Conservation (phyloP, 2,329 filamentous ascomycete species). For the Diaporthe sp. region DNA sequence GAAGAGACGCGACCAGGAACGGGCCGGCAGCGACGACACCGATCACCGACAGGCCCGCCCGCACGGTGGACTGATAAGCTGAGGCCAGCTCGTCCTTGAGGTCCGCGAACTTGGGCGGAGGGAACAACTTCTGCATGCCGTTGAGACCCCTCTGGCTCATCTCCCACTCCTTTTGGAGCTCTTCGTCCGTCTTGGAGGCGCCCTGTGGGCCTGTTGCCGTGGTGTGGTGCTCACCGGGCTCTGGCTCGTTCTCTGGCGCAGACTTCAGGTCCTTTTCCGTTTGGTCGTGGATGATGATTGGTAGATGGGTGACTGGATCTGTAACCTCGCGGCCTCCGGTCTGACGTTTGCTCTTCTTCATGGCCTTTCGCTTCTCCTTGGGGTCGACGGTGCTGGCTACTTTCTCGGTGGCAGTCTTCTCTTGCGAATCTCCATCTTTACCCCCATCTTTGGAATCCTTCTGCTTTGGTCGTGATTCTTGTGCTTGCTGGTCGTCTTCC, state of each 20-base stretch:
- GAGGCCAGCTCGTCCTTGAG: conserved; percentile 50
- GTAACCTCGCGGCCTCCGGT: conserved; percentile 73
- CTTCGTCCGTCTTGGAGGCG: conserved; percentile 54
- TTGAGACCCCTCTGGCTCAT: conserved; percentile 54
- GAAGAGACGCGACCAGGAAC: conserved; percentile 29
- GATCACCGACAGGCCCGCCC: conserved; percentile 51
- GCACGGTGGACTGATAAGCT: conserved; percentile 51
- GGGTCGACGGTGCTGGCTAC: conserved; percentile 56
- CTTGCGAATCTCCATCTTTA: conserved; percentile 40
- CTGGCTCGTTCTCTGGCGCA: conserved; percentile 51
- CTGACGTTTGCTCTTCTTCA: conserved; percentile 59
- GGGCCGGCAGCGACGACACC: conserved; percentile 47
- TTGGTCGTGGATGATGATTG: conserved; percentile 76
- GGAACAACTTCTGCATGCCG: conserved; percentile 59
- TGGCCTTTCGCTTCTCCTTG: conserved; percentile 61
- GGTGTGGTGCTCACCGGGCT: conserved; percentile 51
- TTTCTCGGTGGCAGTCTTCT: conserved; percentile 51
- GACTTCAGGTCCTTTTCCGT: conserved; percentile 70
- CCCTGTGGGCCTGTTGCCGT: conserved; percentile 54
- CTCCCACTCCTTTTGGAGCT: conserved; percentile 52
- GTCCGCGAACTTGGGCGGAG: conserved; percentile 61
- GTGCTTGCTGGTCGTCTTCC: conserved; percentile 17
- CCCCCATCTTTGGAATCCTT: conserved; percentile 39
- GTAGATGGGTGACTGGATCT: conserved; percentile 79
- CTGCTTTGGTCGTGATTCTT: conserved; percentile 36